Base-by-base conservation (phyloP, 768 basidiomycete genomes). In the Atractiella rhizophila region DNA sequence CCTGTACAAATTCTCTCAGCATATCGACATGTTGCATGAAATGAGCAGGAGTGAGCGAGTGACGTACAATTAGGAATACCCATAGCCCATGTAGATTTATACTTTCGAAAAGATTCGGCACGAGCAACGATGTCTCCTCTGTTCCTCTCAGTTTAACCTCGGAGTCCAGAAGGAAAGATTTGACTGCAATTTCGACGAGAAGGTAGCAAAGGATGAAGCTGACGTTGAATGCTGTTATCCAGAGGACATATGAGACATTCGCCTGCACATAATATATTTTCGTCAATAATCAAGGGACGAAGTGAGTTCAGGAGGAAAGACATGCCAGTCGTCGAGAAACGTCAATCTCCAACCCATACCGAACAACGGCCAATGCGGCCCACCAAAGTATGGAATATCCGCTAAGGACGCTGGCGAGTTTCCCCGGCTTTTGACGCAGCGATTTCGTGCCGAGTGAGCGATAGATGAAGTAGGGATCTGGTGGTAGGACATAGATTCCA, bases 141-240 rank as follows among this genome's bases (percentile, higher is more conserved):
- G 28, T 18, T 44, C 52, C 26, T 46, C n/a, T 55, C 55, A 30
- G 55, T 47, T 31, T 35, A 25, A 42, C 27, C 20, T 28, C 34
- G 31, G 4, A 2, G 34, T 4, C 23, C 28, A n/a, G 11, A 15
- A n/a, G 19, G 6, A 8, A 16, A 56, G 40, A 28, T 44, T 54
- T 32, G 57, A 81, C 76, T 30, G 59, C 51, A 40, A 76, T 65
- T 50, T 94, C 80, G 31, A 91, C 60, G 19, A 73, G 46, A 30
- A 85, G 64, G 60, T 91, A 88, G 11, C 68, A 71, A 5, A 83
- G 64, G 13, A 94, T 61, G 62, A 83, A 83, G 3, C 73, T 67
- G 0, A 74, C 73, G 56, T 94, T 96, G 69, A 70, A 88, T 9
- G 80, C 83, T 1, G 70, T 68, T 7, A 77, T 68, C 83, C 86